Evolutionary conservation across 805 yeast species (phyloP).

Genomic region (Hanseniaspora mollemarum): DNA sequence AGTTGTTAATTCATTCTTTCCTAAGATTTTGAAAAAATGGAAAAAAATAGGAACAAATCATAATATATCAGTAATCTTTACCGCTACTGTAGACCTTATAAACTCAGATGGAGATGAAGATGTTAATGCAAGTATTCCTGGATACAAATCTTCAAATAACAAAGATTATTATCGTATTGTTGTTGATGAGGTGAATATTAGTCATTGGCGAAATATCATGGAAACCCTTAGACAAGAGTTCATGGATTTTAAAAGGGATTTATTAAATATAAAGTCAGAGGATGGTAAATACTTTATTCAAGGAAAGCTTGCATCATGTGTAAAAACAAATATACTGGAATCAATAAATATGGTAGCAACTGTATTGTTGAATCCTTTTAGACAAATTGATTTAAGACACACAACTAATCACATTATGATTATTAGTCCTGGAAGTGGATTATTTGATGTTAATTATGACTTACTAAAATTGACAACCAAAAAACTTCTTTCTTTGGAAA

Average conservation of each 20-base stretch:
- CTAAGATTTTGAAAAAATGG: slow-evolving; percentile 82
- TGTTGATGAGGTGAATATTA: slow-evolving; percentile 82
- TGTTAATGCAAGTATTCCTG: slow-evolving; percentile 51
- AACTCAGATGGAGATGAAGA: slow-evolving; percentile 28
- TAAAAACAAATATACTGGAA: slow-evolving; percentile 80
- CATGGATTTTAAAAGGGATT: slow-evolving; percentile 65
- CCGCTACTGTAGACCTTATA: slow-evolving; percentile 53
- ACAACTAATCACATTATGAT: slow-evolving; percentile 84
- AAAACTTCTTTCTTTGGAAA: slow-evolving; percentile 63
- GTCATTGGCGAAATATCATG: slow-evolving; percentile 89
- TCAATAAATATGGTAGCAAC: slow-evolving; percentile 77
- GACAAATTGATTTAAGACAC: slow-evolving; percentile 76
- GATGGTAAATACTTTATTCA: slow-evolving; percentile 33
- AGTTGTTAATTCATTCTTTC: slow-evolving; percentile 82
- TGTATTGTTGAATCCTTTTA: slow-evolving; percentile 61
- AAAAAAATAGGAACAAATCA: slow-evolving; percentile 79
- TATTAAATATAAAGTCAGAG: slow-evolving; percentile 36
- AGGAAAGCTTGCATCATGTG: slow-evolving; percentile 69
- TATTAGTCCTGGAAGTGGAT: slow-evolving; percentile 85
- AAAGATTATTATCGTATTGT: slow-evolving; percentile 83
- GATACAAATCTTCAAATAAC: slow-evolving; percentile 57
- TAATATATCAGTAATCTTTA: slow-evolving; percentile 80
- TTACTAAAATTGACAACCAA: slow-evolving; percentile 63
- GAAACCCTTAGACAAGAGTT: slow-evolving; percentile 74
- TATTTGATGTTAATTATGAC: slow-evolving; percentile 81